Percentiles rank a stretch among this genome's conserved stretches.
Conservation (phyloP, 768 basidiomycete species). For the Psilocybe azurescens region DNA sequence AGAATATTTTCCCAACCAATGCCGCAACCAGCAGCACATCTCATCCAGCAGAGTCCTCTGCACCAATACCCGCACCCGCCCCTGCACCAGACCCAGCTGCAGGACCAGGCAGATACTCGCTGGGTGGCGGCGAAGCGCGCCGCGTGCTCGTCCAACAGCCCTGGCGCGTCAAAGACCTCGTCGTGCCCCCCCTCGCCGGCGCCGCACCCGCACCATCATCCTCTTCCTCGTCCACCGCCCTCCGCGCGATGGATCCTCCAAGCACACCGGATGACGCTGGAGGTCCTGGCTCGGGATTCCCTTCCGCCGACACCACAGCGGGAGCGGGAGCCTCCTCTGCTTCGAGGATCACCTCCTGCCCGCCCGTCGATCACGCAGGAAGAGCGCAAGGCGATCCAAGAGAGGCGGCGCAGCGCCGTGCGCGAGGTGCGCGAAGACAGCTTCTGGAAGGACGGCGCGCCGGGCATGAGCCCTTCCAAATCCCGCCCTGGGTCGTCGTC, state of each 20-base stretch:
- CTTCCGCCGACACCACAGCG: neutral
- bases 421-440: slow-evolving; percentile 42
- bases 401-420: slow-evolving; percentile 64
- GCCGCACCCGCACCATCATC: neutral
- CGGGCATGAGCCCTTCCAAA: slow-evolving; percentile 50
- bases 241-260: slow-evolving; percentile 10
- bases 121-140: slow-evolving; percentile 52
- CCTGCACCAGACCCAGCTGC: slow-evolving; percentile 14
- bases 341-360: neutral
- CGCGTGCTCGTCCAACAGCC: slow-evolving; percentile 53
- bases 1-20: slow-evolving; percentile 17
- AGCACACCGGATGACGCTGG: neutral
- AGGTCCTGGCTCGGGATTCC: neutral
- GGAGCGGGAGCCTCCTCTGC: neutral
- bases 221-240: neutral
- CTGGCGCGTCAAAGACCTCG: slow-evolving; percentile 63
- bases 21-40: slow-evolving; percentile 1
- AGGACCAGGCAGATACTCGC: slow-evolving; percentile 40
- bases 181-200: slow-evolving; percentile 39
- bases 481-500: slow-evolving; percentile 11
- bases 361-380: slow-evolving; percentile 42
- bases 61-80: slow-evolving; percentile 11
- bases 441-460: slow-evolving; percentile 58
- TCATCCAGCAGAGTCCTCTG: slow-evolving; percentile 5
- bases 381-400: slow-evolving; percentile 64